Evolutionary conservation across 305 asterid genomes (phyloP), one percentile per base, ranked within the genome.

Genomic region (Monarda citriodora): DNA sequence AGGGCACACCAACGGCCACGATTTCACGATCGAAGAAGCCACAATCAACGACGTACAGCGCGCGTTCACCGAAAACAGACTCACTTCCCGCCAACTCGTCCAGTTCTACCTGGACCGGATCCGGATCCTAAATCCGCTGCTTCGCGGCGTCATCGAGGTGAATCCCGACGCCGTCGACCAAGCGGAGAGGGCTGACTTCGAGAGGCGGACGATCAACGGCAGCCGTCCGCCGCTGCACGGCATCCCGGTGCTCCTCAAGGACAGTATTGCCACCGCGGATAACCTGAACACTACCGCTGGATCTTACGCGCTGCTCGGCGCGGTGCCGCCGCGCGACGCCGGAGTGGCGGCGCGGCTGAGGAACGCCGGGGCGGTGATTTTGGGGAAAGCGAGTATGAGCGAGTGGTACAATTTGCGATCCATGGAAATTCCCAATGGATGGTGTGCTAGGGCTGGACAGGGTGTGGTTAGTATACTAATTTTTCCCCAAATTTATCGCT

Each of bases 341-440:
- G 79, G 82, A 14, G 92, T 87, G 66, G 90, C 77, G 74, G 78
- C 65, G 82, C 73, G 76, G 74, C 77, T 82, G 70, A 72, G 86
- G 77, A 65, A 48, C 12, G 82, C 81, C 15, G 90, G 96, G 10
- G 96, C 86, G 41, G 80, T 87, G 65, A 78, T 87, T 58, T 64
- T 84, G 72, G 96, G 92, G 56, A 84, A 84, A 75, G 81, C 90
- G 61, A 84, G 88, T 63, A 74, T 87, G 88, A 82, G 83, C 14
- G 92, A 87, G 63, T 87, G 96, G 92, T 80, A 78, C 17, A 3
- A 31, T 26, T 68, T 85, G 53, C 81, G 91, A 41, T 78, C 84
- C 45, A 4, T 6, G 1, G 56, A 64, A 38, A 68, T 75, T 29
- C 83, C 83, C 11, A 47, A 66, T 17, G 95, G 95, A 17, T 86